phyloP scores from a whole-genome alignment of 352 stramenopile genomes.

The Phytophthora aleatoria region DNA sequence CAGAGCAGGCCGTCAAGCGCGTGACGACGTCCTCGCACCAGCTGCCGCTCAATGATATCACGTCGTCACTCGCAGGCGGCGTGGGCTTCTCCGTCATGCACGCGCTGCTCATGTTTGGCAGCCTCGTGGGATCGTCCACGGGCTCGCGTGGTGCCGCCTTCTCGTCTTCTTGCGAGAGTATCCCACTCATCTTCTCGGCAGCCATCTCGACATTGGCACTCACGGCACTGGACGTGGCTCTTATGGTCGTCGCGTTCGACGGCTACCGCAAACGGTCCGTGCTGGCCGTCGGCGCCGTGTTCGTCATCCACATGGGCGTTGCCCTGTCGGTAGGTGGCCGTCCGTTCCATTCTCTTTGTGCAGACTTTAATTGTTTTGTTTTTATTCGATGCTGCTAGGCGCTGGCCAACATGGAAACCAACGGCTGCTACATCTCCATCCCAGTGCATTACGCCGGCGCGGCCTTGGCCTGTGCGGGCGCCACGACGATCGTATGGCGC shows the following conservation, averaged over 20 bases:
- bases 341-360: constrained; percentile 3
- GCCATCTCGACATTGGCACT: constrained; percentile 76
- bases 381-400: constrained; percentile 29
- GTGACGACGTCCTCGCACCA: constrained; percentile 80
- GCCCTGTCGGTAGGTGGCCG: constrained; percentile 64
- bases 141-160: constrained; percentile 74
- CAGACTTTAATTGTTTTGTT: constrained; percentile 11
- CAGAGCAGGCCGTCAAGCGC: constrained; percentile 71
- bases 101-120: constrained; percentile 86
- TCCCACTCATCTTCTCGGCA: constrained; percentile 75
- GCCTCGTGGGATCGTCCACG: constrained; percentile 70
- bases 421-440: constrained; percentile 81
- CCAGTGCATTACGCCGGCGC: constrained; percentile 76
- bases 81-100: constrained; percentile 87
- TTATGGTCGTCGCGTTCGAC: constrained; percentile 87
- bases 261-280: constrained; percentile 72
- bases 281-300: constrained; percentile 53
- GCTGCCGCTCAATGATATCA: constrained; percentile 86
- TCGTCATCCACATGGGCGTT: constrained; percentile 75
- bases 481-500: constrained; percentile 49
- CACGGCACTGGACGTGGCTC: constrained; percentile 74
- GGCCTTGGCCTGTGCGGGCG: constrained; percentile 47
- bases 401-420: constrained; percentile 75
- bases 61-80: constrained; percentile 75
- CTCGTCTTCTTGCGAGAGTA: constrained; percentile 65